Evolutionary conservation across 495 filamentous ascomycete genomes (phyloP), one percentile per base, ranked within the genome.

Genomic region (Aspergillus indologenus): DNA sequence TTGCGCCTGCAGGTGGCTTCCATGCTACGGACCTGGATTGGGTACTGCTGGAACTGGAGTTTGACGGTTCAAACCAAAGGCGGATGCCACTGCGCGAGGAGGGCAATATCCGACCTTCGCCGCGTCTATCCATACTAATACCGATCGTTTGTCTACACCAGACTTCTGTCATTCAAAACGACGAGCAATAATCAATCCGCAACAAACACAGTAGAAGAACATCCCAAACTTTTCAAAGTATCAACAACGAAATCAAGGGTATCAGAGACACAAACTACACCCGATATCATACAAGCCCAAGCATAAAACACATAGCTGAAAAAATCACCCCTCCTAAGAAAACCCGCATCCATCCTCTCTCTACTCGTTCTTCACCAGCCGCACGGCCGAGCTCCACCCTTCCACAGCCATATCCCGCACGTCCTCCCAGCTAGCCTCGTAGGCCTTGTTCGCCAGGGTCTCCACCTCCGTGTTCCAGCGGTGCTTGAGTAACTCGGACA

Each of bases 381-480:
- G 64, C 43, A 61, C 45, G 14, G 68, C 63, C 51, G 67, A 61
- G 12, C 66, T 74, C 70, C 71, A 77, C 0, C 69, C 67, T 20
- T 71, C 67, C 14, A 53, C 60, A 7, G 71, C 73, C 2, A 70
- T 68, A 26, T 86, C 81, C 59, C 86, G 79, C 45, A 83, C 78
- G 53, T 78, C 79, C 45, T 79, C 72, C 84, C 84, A 89, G 63
- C 87, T 80, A 59, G 76, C 83, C n/a, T 74, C 80, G 68, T 88
- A 81, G 45, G 82, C 83, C 82, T 87, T 87, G 49, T 75, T 77
- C n/a, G 87, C 86, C 52, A 85, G 77, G 44, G 73, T 75, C 67
- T 89, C 83, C 26, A 93, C 73, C 72, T 93, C 90, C 45, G 79
- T 71, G 66, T 94, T 93, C 90, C 90, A 94, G 48, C 80, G 72